phyloP scores from a whole-genome alignment of 768 basidiomycete species.

The Lentinula raphanica region DNA sequence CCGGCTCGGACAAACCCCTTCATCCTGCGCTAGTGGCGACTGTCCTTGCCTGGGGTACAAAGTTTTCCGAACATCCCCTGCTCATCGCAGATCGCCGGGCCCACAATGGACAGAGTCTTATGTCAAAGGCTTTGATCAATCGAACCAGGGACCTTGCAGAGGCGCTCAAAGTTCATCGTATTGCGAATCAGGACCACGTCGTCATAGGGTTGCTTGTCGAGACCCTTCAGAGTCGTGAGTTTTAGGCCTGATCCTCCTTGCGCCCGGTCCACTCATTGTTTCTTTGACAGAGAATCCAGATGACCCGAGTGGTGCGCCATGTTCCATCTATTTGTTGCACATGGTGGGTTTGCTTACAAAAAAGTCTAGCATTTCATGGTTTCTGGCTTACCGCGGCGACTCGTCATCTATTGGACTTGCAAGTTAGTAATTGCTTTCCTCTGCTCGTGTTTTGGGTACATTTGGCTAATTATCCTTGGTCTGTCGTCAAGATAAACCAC shows the following conservation, averaged over 20 bases:
- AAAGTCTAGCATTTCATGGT: constrained; percentile 63
- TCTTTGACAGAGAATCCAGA: constrained; percentile 58
- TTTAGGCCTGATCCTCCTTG: neutral
- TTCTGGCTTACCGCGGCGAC: constrained; percentile 82
- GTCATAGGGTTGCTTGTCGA: constrained; percentile 80
- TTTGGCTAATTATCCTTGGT: neutral
- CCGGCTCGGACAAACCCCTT: constrained; percentile 37
- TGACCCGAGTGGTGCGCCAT: constrained; percentile 56
- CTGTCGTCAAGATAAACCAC: constrained; percentile 63
- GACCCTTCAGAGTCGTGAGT: constrained; percentile 83
- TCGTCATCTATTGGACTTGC: constrained; percentile 72
- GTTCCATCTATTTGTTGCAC: constrained; percentile 11
- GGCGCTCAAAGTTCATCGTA: constrained; percentile 78
- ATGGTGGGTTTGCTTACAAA: constrained; percentile 16
- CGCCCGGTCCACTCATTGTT: neutral
- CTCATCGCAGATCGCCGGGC: constrained; percentile 73
- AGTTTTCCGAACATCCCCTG: constrained; percentile 88
- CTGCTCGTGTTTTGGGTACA: neutral
- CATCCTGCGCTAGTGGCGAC: constrained; percentile 80
- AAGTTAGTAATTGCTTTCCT: constrained; percentile 34
- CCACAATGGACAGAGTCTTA: constrained; percentile 63
- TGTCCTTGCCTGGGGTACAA: constrained; percentile 87
- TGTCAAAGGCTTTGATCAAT: constrained; percentile 74
- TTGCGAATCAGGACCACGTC: constrained; percentile 75
- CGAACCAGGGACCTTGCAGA: constrained; percentile 85